phyloP scores from a whole-genome alignment of 441 rosid genomes.

The Adansonia madagascariensis region DNA sequence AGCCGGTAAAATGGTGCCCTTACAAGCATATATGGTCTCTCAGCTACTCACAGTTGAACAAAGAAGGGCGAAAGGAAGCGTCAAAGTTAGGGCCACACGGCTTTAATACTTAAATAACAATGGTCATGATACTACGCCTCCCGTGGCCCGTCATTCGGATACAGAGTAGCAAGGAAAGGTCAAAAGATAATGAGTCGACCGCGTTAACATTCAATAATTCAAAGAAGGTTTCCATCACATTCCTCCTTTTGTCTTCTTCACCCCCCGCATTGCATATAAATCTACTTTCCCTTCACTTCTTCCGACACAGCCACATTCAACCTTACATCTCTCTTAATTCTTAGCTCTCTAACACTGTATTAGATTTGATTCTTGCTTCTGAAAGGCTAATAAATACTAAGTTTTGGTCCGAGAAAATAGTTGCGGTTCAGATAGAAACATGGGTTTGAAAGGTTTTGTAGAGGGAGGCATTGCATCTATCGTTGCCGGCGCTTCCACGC shows the following conservation, averaged over 20 bases:
- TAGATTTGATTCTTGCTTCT: not conserved
- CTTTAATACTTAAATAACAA: not conserved
- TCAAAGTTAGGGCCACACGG: not conserved
- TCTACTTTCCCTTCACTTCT: not conserved
- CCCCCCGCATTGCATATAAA: not conserved
- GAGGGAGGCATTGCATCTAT: conserved; percentile 69
- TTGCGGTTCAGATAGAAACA: not conserved
- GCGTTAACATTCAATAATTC: conserved; percentile 13
- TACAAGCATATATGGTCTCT: not conserved
- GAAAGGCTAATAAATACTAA: not conserved
- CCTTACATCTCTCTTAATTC: not conserved
- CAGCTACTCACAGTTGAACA: not conserved
- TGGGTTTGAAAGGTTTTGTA: conserved; percentile 62
- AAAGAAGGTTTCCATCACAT: not conserved
- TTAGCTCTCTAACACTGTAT: not conserved
- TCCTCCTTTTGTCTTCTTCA: not conserved
- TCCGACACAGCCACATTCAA: not conserved
- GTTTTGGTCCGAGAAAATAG: not conserved
- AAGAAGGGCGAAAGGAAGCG: not conserved
- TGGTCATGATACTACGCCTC: not conserved
- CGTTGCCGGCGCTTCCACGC: conserved; percentile 62
- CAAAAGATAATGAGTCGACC: not conserved
- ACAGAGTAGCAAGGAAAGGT: not conserved
- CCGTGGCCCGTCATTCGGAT: not conserved
- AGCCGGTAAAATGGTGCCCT: not conserved